Percentiles rank a stretch among this genome's conserved stretches.
phyloP scores from a whole-genome alignment of 2,329 filamentous ascomycete species.

The Aspergillus nomiae region DNA sequence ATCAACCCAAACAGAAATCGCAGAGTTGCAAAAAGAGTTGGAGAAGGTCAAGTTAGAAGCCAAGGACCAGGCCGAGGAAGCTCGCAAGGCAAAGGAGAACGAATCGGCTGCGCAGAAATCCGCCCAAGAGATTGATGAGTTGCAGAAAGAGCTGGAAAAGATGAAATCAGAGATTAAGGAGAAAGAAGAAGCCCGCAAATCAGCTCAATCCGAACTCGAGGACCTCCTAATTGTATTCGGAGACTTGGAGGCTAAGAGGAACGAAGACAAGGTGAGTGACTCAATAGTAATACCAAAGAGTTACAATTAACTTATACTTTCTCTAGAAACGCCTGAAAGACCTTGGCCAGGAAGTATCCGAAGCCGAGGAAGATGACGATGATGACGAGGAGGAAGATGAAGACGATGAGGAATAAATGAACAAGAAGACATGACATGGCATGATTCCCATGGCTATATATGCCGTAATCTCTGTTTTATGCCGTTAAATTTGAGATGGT shows the following conservation, averaged over 20 bases:
- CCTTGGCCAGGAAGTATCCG: conserved; percentile 71
- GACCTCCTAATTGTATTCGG: conserved; percentile 80
- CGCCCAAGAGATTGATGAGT: conserved; percentile 55
- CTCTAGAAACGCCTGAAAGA: conserved; percentile 60
- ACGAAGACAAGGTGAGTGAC: conserved; percentile 70
- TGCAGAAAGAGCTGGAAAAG: conserved; percentile 33
- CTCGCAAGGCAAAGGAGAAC: conserved; percentile 26
- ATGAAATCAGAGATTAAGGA: conserved; percentile 39
- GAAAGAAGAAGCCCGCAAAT: conserved; percentile 64
- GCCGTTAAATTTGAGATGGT: not conserved
- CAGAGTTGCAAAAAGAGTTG: conserved; percentile 79
- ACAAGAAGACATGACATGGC: not conserved
- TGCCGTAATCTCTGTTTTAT: not conserved
- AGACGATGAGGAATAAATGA: conserved; percentile 32
- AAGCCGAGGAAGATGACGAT: conserved; percentile 68
- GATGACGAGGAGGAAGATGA: conserved; percentile 59
- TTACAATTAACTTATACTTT: conserved; percentile 5
- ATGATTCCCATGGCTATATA: not conserved
- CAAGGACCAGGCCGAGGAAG: conserved; percentile 74
- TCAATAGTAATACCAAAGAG: not conserved
- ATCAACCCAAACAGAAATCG: conserved; percentile 69
- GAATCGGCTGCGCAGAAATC: conserved; percentile 27
- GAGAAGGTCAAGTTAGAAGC: conserved; percentile 71
- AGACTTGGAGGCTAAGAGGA: conserved; percentile 75
- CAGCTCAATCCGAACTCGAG: conserved; percentile 72